Evolutionary conservation across 352 stramenopile genomes (phyloP).

Genomic region (Phytophthora podocarpi): DNA sequence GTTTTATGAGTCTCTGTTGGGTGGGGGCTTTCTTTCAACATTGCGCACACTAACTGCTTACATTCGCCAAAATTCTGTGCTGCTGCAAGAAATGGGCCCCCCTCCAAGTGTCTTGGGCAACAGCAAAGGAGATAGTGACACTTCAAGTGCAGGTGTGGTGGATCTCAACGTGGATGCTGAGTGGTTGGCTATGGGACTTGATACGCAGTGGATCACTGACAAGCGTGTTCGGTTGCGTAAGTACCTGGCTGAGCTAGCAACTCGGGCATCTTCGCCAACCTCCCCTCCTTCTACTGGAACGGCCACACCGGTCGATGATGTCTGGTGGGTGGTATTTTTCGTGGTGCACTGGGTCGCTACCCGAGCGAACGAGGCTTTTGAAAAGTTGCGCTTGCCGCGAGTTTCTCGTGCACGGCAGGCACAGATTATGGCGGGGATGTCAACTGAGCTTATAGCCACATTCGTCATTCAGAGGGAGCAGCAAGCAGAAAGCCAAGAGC

Average conservation of each 20-base stretch:
- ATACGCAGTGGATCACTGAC: conserved; percentile 52
- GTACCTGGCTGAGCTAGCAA: conserved; percentile 41
- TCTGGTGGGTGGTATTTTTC: conserved; percentile 59
- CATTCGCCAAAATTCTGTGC: conserved; percentile 25
- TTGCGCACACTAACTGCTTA: conserved; percentile 26
- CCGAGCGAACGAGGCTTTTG: conserved; percentile 33
- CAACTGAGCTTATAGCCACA: conserved; percentile 18
- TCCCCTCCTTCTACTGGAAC: neutral
- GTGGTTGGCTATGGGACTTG: conserved; percentile 30
- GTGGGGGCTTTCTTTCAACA: conserved; percentile 22
- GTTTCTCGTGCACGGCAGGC: conserved; percentile 9
- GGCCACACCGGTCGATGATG: conserved; percentile 23
- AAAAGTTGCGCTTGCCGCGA: conserved; percentile 26
- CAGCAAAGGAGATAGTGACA: neutral
- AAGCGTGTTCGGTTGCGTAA: conserved; percentile 63
- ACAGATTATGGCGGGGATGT: conserved; percentile 28
- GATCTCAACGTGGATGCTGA: neutral
- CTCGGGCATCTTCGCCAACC: no score
- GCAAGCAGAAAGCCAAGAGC: neutral
- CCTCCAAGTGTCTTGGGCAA: conserved; percentile 17
- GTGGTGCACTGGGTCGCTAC: conserved; percentile 53
- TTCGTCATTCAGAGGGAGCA: conserved; percentile 37
- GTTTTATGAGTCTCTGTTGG: conserved; percentile 41
- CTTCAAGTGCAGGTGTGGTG: neutral
- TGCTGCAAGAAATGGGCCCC: conserved; percentile 41